phyloP scores from a whole-genome alignment of 2,329 filamentous ascomycete genomes.

The Balansia obtecta region DNA sequence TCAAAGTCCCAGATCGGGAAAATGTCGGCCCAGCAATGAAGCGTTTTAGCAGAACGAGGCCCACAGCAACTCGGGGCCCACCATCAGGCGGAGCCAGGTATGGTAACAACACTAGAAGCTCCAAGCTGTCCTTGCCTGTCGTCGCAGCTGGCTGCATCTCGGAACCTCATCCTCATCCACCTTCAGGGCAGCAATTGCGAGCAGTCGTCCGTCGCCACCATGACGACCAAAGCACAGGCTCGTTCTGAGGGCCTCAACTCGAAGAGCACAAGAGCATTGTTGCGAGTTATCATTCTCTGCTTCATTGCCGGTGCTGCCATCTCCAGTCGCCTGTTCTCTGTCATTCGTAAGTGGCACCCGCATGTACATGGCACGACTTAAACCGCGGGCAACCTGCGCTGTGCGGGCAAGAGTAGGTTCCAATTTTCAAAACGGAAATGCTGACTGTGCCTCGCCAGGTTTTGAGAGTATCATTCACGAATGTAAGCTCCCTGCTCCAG shows the following conservation, averaged over 20 bases:
- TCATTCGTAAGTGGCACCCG: slow-evolving; percentile 63
- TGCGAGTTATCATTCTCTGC: slow-evolving; percentile 80
- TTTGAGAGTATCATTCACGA: slow-evolving; percentile 99
- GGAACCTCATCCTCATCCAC: slow-evolving; percentile 25
- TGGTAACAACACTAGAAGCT: slow-evolving; percentile 18
- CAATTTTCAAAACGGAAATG: slow-evolving; percentile 1
- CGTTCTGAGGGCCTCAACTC: slow-evolving; percentile 65
- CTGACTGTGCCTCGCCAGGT: slow-evolving; percentile 38
- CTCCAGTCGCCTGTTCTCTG: slow-evolving; percentile 90
- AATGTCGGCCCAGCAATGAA: slow-evolving; percentile 1
- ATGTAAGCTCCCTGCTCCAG: slow-evolving; percentile 50
- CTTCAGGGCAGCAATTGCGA: slow-evolving; percentile 17
- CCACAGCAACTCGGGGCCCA: not conserved
- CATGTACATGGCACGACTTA: not conserved
- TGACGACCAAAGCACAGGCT: slow-evolving; percentile 34
- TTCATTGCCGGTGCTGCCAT: slow-evolving; percentile 87
- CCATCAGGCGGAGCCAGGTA: not conserved
- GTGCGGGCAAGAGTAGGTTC: not conserved
- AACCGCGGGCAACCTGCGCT: too few relatives aligned
- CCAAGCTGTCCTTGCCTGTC: slow-evolving; percentile 32
- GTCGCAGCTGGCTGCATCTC: slow-evolving; percentile 8
- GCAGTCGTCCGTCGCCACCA: slow-evolving; percentile 25
- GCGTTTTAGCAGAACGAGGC: not conserved
- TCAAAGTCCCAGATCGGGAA: not conserved
- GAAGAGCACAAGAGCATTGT: slow-evolving; percentile 69